These are phyloP conservation scores for Fusarium cicatricum DNA, from an alignment of 2,329 filamentous ascomycete genomes.

Conservation along the genomic window DNA sequence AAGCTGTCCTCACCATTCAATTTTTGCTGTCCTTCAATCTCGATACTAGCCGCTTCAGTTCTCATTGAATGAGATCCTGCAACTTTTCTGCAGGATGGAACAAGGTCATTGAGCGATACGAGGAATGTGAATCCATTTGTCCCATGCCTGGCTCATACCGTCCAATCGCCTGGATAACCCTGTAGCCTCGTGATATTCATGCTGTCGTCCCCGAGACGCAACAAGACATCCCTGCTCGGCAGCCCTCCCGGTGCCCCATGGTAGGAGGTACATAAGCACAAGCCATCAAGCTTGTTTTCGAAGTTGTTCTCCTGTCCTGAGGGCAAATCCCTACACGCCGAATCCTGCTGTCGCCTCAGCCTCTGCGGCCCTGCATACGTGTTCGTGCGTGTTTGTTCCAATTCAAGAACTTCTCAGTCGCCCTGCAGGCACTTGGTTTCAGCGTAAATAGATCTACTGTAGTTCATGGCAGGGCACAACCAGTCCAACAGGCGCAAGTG, in stretches of 20 bases:
- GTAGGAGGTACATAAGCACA: too few species aligned
- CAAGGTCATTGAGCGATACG: slow-evolving; percentile 17
- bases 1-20: slow-evolving; percentile 21
- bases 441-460: not conserved
- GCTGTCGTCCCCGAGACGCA: slow-evolving; percentile 11
- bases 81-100: slow-evolving; percentile 5
- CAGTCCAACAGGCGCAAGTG: not conserved
- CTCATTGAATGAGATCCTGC: not conserved
- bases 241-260: not conserved
- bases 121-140: slow-evolving; percentile 11
- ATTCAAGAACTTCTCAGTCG: not conserved
- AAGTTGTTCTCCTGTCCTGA: slow-evolving; percentile 18
- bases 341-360: slow-evolving; percentile 18
- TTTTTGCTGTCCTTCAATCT: slow-evolving; percentile 19
- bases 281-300: slow-evolving; percentile 20
- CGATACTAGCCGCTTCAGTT: slow-evolving; percentile 1
- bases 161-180: slow-evolving; percentile 20
- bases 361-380: slow-evolving; percentile 23
- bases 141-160: slow-evolving; percentile 14
- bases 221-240: slow-evolving; percentile 16
- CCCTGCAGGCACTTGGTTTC: not conserved
- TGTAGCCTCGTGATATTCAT: slow-evolving; percentile 15
- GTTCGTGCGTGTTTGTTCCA: slow-evolving; percentile 20
- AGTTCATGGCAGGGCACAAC: not conserved
- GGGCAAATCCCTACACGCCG: slow-evolving; percentile 13